Base-by-base conservation (phyloP, 1,284 basidiomycete genomes). In the Fomes fomentarius region DNA sequence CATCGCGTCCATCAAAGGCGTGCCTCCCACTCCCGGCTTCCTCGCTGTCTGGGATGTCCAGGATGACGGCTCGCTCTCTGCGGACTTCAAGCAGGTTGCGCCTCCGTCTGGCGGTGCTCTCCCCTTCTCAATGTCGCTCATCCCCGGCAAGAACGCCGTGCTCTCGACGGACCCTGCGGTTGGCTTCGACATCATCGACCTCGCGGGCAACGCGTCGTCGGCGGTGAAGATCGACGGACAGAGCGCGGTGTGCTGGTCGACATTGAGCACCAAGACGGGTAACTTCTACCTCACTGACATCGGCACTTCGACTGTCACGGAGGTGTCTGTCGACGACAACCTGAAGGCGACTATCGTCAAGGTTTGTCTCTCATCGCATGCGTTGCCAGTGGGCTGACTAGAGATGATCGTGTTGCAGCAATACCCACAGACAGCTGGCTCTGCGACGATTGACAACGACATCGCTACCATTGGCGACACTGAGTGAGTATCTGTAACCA, bases 261-360 rank as follows among this genome's bases (percentile, higher is more conserved):
- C 68, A 49, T 77, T 76, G 67, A 77, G 75, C 64, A 61, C 61
- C 33, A 71, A 75, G 68, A 80, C 77, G 1, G 76, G 76, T 10
- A 79, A 76, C 68, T 79, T 78, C 69, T 82, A 77, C 66, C 63
- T 82, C 22, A 77, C 72, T 14, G 79, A 82, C 58, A 71, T 78
- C 51, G 71, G 66, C 19, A 78, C 76, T 6, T 63, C 73, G 4
- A 66, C 66, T 14, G 71, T 83, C 47, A 79, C 76, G 0, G 80
- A 82, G 67, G 72, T 81, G 31, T 71, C 72, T 31, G 71, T 83
- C 40, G 73, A 76, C 64, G 63, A 70, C 49, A 74, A 76, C 54
- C 73, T 83, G 33, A 70, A 72, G 50, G 72, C 69, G 3, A 71
- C 68, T 21, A 73, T 82, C 43, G 76, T 82, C 30, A 76, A 75